Evolutionary conservation across 257 asterid species (phyloP).

Genomic region (Forsythia suspensa): DNA sequence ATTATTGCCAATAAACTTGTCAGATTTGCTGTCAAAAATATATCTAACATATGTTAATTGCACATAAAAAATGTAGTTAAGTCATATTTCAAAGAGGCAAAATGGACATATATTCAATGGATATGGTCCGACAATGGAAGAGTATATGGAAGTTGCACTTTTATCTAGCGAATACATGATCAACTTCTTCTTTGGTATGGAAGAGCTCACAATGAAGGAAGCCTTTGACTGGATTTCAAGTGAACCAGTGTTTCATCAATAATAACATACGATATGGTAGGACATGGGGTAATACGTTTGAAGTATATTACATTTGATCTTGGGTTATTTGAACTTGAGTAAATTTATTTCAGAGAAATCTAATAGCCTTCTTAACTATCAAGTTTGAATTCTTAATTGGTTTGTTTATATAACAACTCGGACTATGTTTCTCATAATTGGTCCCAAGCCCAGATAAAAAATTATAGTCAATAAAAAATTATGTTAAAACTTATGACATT

Average conservation of each 20-base stretch:
- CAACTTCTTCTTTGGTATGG: slow-evolving; percentile 21
- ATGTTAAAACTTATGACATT: too few relatives aligned
- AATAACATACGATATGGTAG: slow-evolving; percentile 15
- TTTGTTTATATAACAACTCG: too few relatives aligned
- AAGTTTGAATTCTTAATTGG: background rate
- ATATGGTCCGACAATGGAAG: slow-evolving; percentile 24
- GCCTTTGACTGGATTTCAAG: slow-evolving; percentile 29
- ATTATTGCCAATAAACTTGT: too few relatives aligned
- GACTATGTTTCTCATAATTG: too few relatives aligned
- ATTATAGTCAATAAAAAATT: too few relatives aligned
- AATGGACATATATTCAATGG: slow-evolving; percentile 15
- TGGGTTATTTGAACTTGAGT: background rate
- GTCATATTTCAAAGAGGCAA: slow-evolving; percentile 31
- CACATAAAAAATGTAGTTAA: slow-evolving; percentile 26
- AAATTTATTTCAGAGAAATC: background rate
- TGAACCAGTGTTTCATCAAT: slow-evolving; percentile 28
- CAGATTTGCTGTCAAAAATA: too few relatives aligned
- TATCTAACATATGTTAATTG: too few relatives aligned
- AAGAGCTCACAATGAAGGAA: background rate
- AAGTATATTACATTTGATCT: background rate
- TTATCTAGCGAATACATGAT: background rate
- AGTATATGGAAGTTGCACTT: slow-evolving; percentile 30
- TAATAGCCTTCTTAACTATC: background rate
- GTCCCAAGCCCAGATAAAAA: too few relatives aligned
- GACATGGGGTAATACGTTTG: slow-evolving; percentile 32